phyloP scores from a whole-genome alignment of 305 asterid genomes.

The Rubia peregrina region DNA sequence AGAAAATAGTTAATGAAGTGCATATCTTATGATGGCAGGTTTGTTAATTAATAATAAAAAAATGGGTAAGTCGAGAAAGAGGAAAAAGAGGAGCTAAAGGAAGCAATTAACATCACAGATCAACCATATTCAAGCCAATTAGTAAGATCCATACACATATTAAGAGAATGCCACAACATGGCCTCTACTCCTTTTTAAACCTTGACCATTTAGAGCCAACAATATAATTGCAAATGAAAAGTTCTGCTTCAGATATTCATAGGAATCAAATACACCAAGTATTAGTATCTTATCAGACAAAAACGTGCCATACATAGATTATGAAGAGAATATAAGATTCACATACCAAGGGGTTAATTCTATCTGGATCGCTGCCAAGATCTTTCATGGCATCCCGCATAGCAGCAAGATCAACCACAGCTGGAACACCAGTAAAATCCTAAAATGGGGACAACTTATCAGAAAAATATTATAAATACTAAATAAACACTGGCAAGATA shows the following conservation, averaged over 20 bases:
- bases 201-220: not conserved
- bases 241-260: not conserved
- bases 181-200: not conserved
- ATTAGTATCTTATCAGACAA: not conserved
- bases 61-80: not conserved
- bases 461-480: not conserved
- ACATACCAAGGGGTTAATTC: conserved; percentile 75
- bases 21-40: not conserved
- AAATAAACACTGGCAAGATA: too few relatives aligned
- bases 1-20: not conserved
- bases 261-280: not conserved
- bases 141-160: not conserved
- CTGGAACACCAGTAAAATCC: conserved; percentile 97
- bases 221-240: not conserved
- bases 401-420: conserved; percentile 83
- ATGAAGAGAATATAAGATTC: not conserved
- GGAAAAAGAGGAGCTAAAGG: not conserved
- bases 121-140: not conserved
- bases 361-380: conserved; percentile 66
- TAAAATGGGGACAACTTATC: conserved; percentile 14
- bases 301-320: not conserved
- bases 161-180: not conserved
- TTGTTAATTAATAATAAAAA: not conserved
- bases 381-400: conserved; percentile 87
- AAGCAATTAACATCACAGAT: not conserved